phyloP scores from a whole-genome alignment of 768 basidiomycete species.

The Amanita pallidorosea region DNA sequence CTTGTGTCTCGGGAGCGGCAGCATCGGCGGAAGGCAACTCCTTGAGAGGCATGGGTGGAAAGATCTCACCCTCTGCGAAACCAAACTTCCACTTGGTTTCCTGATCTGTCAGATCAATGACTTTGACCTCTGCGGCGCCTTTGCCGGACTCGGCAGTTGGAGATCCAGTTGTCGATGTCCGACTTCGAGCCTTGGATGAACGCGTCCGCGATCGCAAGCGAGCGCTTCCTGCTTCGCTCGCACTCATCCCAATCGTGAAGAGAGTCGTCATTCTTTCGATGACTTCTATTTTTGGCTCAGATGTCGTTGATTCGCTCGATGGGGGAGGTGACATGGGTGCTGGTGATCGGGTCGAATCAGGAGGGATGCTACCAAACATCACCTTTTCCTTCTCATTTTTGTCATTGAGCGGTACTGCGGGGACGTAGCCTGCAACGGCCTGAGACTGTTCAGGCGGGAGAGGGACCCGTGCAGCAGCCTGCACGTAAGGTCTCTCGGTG shows the following conservation, averaged over 20 bases:
- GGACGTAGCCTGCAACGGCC: constrained; percentile 24
- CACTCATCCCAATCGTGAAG: constrained; percentile 2
- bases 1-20: neutral
- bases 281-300: constrained; percentile 7
- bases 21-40: neutral
- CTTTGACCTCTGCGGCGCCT: constrained; percentile 8
- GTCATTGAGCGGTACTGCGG: neutral
- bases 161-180: constrained; percentile 7
- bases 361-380: constrained; percentile 41
- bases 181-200: constrained; percentile 12
- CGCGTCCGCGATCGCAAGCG: constrained; percentile 20
- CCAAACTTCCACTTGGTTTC: constrained; percentile 49
- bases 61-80: constrained; percentile 14
- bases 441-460: constrained; percentile 15
- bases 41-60: neutral
- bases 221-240: constrained; percentile 14
- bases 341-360: constrained; percentile 16
- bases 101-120: constrained; percentile 16
- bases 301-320: neutral
- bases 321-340: constrained; percentile 11
- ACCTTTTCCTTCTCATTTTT: constrained; percentile 19
- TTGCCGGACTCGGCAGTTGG: neutral
- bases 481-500: neutral
- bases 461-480: neutral
- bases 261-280: constrained; percentile 14